These are phyloP conservation scores for Eragrostis nindensis DNA, from an alignment of 176 grass and related monocot species.

Conservation along the genomic window DNA sequence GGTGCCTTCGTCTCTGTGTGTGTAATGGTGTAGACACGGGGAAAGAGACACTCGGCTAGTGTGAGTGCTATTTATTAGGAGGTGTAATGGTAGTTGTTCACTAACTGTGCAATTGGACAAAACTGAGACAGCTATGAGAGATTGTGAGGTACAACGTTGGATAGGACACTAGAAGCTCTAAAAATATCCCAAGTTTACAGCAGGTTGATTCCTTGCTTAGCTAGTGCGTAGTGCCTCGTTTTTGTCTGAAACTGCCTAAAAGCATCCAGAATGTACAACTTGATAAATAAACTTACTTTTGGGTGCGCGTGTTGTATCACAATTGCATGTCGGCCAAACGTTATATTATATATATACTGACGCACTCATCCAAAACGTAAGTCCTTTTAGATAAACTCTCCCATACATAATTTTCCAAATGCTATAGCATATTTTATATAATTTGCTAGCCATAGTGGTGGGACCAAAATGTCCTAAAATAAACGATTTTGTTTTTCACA, in stretches of 20 bases:
- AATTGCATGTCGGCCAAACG: too few species aligned
- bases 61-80: neutral
- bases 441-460: too few species aligned
- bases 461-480: too few species aligned
- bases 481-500: too few species aligned
- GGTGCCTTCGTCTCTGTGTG: too few species aligned
- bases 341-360: too few species aligned
- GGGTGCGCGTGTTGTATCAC: neutral
- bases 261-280: neutral
- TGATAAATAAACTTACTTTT: neutral
- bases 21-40: neutral
- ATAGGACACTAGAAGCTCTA: neutral
- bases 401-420: too few species aligned
- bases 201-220: neutral
- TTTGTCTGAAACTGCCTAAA: neutral
- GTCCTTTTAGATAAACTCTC: too few species aligned
- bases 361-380: too few species aligned
- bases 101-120: neutral
- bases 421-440: too few species aligned
- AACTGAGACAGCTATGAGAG: neutral
- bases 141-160: too few species aligned
- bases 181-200: neutral
- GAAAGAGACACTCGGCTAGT: neutral
- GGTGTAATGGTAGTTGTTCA: neutral
- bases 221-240: neutral